Conservation (phyloP, 768 basidiomycete species). For the Mycena chlorophos region DNA sequence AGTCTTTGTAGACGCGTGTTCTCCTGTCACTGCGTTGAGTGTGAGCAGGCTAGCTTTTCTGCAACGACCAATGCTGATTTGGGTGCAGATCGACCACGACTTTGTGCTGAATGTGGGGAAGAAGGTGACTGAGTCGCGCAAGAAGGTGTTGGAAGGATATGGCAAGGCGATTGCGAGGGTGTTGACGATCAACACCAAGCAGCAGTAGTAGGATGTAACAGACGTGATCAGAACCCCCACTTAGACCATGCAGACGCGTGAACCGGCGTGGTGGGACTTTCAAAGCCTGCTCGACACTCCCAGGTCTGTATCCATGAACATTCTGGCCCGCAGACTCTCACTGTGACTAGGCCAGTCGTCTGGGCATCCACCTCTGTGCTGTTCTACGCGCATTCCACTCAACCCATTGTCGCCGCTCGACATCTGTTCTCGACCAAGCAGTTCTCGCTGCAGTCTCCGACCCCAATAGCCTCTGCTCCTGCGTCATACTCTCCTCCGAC, state of each 20-base stretch:
- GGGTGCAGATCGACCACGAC: slow-evolving; percentile 59
- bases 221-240: no score
- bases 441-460: slow-evolving; percentile 57
- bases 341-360: slow-evolving; percentile 54
- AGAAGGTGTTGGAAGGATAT: slow-evolving; percentile 68
- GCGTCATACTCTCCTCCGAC: slow-evolving; percentile 60
- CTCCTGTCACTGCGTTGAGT: slow-evolving; percentile 35
- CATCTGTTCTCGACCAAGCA: slow-evolving; percentile 72
- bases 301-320: slow-evolving; percentile 40
- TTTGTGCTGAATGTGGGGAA: slow-evolving; percentile 62
- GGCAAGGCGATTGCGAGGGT: slow-evolving; percentile 68
- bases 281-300: slow-evolving; percentile 53
- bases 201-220: no score
- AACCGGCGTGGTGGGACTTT: slow-evolving; percentile 76
- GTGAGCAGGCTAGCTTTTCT: slow-evolving; percentile 26
- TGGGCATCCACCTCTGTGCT: slow-evolving; percentile 73
- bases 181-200: neutral
- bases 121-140: slow-evolving; percentile 67
- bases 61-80: neutral
- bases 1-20: slow-evolving; percentile 52
- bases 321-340: neutral
- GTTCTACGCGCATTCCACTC: slow-evolving; percentile 65
- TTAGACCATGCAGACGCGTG: no score
- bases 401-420: slow-evolving; percentile 59
- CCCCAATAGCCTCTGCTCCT: slow-evolving; percentile 46